Base-by-base conservation (phyloP, 2,329 filamentous ascomycete species). In the Colletotrichum godetiae region DNA sequence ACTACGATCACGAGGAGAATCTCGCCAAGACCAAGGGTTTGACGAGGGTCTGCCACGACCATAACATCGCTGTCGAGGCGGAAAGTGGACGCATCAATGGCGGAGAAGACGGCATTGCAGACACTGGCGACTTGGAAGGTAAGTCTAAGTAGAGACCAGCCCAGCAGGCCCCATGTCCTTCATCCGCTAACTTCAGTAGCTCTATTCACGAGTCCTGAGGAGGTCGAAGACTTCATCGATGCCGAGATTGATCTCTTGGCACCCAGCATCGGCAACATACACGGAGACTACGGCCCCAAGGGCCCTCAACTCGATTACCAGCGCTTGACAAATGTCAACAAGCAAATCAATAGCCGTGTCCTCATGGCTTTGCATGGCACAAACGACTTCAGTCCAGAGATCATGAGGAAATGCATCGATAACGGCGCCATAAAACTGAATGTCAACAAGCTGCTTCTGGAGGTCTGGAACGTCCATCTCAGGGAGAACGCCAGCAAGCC, bases 231-330 rank as follows among this genome's bases (percentile, higher is more conserved):
- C 77, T 95, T 95, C 77, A 88, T 94, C 4, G 87, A 85, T 2
- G 93, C 92, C 12, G 93, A 92, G 0, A 93, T 95, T 78, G 91
- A 95, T 77, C 92, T 92, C 84, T 84, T 95, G 15, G 93, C 93
- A 3, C 93, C 93, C 0, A 92, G 92, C 0, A 94, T 95, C 82
- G 93, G 93, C 4, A 95, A 94, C 77, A 91, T 95, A 57, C 93
- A 95, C 81, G 93, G 93, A 6, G 89, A 91, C 76, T 94, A 95
- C 81, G 92, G 92, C 0, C 87, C 90, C 0, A 82, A 89, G 19
- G 92, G 92, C 0, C 89, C 91, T 29, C 85, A 87, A 79, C 81
- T 93, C 22, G 91, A 93, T 77, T 92, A 90, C 79, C 88, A 83
- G 33, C 79, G 84, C 3, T 81, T 90, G 3, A 79, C 83, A n/a